Conservation (phyloP, 2,329 filamentous ascomycete species). For the Amauroascus niger region DNA sequence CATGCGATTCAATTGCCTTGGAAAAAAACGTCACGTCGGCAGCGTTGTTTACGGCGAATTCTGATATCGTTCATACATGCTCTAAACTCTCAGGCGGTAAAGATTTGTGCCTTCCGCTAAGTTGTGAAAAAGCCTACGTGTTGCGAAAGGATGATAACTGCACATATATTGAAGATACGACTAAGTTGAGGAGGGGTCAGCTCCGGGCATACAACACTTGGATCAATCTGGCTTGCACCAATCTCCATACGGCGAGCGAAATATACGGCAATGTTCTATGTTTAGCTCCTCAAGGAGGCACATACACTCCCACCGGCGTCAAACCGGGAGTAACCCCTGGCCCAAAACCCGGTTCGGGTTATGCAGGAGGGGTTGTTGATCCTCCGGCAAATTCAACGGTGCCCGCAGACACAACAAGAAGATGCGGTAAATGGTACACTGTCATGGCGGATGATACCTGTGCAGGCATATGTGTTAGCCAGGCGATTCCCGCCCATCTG, state of each 20-base stretch:
- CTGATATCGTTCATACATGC: not conserved
- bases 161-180: no score
- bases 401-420: conserved; percentile 16
- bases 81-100: not conserved
- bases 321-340: no score
- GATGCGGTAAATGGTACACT: conserved; percentile 19
- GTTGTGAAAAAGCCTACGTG: not conserved
- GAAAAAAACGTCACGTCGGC: not conserved
- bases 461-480: conserved; percentile 17
- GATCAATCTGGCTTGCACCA: conserved; percentile 16
- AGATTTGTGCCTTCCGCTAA: not conserved
- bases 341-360: conserved; percentile 5
- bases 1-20: not conserved
- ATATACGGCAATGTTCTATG: conserved; percentile 16
- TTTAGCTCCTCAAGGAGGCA: conserved; percentile 14
- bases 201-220: conserved; percentile 18
- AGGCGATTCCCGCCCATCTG: conserved; percentile 13
- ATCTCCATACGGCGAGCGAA: conserved; percentile 14
- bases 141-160: not conserved
- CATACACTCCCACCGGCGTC: not conserved
- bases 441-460: conserved; percentile 17
- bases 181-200: not conserved
- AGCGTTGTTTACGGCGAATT: not conserved
- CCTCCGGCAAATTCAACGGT: conserved; percentile 18
- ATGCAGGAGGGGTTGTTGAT: not conserved